These are phyloP conservation scores for Eutrema heterophyllum DNA, from an alignment of 345 rosid genomes.

Conservation along the genomic window DNA sequence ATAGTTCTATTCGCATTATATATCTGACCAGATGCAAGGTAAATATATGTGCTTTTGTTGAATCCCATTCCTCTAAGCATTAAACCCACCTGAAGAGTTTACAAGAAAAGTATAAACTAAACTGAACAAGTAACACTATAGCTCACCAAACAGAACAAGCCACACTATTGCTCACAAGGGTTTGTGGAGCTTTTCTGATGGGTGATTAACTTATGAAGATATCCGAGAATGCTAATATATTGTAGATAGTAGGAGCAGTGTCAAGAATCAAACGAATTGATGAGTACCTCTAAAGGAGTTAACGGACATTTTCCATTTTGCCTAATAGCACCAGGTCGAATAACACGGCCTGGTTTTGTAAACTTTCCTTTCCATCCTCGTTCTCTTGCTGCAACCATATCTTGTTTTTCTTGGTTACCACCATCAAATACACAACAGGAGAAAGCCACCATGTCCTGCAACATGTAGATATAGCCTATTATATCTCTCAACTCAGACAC, in stretches of 20 bases:
- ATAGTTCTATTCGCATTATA: conserved; percentile 83
- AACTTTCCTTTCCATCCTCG: conserved; percentile 98
- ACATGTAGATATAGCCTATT: not conserved
- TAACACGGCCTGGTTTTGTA: conserved; percentile 94
- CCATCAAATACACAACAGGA: conserved; percentile 99
- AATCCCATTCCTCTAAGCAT: conserved; percentile 99
- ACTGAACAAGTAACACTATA: not conserved
- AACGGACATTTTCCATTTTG: conserved; percentile 96
- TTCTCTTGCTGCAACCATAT: conserved; percentile 94
- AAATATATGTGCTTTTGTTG: conserved; percentile 73
- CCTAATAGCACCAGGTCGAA: conserved; percentile 96
- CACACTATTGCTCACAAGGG: not conserved
- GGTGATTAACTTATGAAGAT: not conserved
- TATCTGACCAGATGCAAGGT: conserved; percentile 92
- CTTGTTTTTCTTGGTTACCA: conserved; percentile 74
- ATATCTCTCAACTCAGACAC: not conserved
- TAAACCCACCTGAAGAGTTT: conserved; percentile 68
- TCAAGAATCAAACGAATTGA: conserved; percentile 3
- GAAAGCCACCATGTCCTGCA: conserved; percentile 99
- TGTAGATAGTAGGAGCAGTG: not conserved
- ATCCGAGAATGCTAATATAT: conserved; percentile 1
- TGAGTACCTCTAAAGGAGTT: conserved; percentile 89
- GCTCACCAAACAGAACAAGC: conserved; percentile 1
- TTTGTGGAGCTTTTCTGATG: conserved; percentile 4
- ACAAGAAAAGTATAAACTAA: conserved; percentile 16